Conservation (phyloP, 2,329 filamentous ascomycete species). For the Phialocephala subalpina region DNA sequence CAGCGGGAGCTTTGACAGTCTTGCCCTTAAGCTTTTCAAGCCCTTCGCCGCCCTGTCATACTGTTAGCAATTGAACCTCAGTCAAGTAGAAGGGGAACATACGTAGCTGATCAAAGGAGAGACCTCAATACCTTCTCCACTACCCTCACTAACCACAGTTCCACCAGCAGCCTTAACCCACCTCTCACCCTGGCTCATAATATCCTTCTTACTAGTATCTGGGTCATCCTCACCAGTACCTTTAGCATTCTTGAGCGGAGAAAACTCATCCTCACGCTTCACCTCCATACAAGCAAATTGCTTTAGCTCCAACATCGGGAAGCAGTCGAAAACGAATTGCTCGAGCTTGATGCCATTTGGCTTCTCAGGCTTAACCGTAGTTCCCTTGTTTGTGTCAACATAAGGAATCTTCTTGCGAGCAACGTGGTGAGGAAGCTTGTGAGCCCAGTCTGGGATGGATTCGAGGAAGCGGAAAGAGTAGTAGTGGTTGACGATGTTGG, state of each 20-base stretch:
- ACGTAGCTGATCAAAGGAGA: constrained; percentile 96
- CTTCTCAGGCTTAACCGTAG: constrained; percentile 88
- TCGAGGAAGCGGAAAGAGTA: constrained; percentile 95
- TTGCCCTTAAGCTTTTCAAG: constrained; percentile 63
- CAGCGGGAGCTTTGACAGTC: constrained; percentile 59
- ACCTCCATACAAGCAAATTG: constrained; percentile 98
- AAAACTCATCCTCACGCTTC: constrained; percentile 96
- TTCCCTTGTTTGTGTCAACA: constrained; percentile 78
- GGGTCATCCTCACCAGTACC: constrained; percentile 92
- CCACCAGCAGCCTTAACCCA: constrained; percentile 86
- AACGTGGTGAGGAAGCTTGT: constrained; percentile 92
- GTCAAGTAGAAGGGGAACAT: constrained; percentile 54
- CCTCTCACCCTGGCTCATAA: constrained; percentile 86
- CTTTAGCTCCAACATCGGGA: constrained; percentile 83
- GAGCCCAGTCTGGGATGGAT: constrained; percentile 84
- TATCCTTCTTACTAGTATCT: constrained; percentile 89
- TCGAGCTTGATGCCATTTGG: constrained; percentile 99
- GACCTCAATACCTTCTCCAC: constrained; percentile 80
- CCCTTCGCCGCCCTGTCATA: constrained; percentile 67
- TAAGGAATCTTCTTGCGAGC: constrained; percentile 98
- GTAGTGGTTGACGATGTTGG: constrained; percentile 99
- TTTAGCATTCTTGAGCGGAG: constrained; percentile 88
- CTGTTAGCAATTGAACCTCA: constrained; percentile 54
- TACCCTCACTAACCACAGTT: constrained; percentile 70
- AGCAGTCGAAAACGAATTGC: constrained; percentile 99